Conservation (phyloP, 352 stramenopile species). For the Globisporangium polare region DNA sequence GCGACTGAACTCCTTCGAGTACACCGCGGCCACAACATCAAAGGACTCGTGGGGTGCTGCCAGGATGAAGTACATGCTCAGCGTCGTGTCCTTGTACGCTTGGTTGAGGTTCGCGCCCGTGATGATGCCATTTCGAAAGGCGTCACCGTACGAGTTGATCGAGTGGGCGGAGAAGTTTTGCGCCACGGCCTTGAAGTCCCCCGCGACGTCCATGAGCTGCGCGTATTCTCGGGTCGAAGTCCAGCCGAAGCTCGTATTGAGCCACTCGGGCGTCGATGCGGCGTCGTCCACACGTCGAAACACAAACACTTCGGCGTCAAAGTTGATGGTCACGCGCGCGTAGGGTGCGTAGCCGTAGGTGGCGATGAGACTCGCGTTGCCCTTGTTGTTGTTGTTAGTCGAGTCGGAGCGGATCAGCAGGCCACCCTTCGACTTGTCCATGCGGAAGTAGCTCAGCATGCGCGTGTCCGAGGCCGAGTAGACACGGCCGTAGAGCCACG, state of each 20-base stretch:
- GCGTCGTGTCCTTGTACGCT: constrained; percentile 52
- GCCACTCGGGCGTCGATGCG: constrained; percentile 57
- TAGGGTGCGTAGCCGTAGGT: constrained; percentile 59
- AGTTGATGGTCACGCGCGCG: constrained; percentile 73
- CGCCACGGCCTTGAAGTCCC: constrained; percentile 57
- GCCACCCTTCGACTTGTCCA: constrained; percentile 57
- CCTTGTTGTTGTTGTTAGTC: constrained; percentile 73
- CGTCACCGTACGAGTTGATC: constrained; percentile 77
- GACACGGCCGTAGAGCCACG: constrained; percentile 63
- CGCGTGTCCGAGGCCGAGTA: constrained; percentile 63
- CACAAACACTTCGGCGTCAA: constrained; percentile 65
- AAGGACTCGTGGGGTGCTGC: constrained; percentile 55
- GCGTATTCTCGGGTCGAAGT: constrained; percentile 57
- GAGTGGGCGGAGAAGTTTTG: constrained; percentile 54
- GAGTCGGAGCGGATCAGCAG: constrained; percentile 63
- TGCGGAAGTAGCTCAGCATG: constrained; percentile 78
- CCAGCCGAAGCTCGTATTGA: constrained; percentile 60
- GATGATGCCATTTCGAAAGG: constrained; percentile 47
- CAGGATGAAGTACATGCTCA: constrained; percentile 85
- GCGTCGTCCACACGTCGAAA: constrained; percentile 60
- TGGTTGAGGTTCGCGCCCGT: constrained; percentile 55
- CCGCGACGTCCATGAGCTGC: constrained; percentile 52
- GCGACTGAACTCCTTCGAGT: constrained; percentile 80
- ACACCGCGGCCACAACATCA: constrained; percentile 47
- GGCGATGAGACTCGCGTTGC: constrained; percentile 47